Conservation (phyloP, 2,329 filamentous ascomycete genomes). For the Neurospora crassa region DNA sequence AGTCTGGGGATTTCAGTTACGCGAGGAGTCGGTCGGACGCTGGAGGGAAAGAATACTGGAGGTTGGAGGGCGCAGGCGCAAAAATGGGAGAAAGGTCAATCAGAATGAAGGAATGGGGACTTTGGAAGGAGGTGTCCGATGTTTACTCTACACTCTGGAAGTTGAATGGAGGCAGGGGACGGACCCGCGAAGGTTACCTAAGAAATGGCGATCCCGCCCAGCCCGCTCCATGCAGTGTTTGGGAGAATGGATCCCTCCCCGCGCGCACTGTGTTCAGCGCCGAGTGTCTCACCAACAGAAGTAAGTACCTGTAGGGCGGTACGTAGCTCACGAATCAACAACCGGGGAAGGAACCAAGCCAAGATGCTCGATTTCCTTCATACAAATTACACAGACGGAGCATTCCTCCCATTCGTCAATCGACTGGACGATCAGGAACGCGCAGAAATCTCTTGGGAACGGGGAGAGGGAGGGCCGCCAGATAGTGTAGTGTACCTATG, state of each 20-base stretch:
- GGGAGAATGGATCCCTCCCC: background rate
- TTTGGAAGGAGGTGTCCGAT: background rate
- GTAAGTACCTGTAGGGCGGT: background rate
- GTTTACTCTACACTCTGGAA: background rate
- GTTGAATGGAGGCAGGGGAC: background rate
- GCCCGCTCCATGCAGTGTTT: background rate
- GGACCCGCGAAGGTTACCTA: constrained; percentile 4
- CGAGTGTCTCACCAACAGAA: background rate
- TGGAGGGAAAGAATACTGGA: background rate
- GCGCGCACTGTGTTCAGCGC: background rate
- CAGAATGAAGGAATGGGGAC: background rate
- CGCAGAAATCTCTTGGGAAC: background rate
- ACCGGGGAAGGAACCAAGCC: background rate
- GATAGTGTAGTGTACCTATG: too few relatives aligned
- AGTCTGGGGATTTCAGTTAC: background rate
- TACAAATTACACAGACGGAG: background rate
- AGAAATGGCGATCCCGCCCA: constrained; percentile 1
- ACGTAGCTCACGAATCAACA: background rate
- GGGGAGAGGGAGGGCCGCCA: background rate
- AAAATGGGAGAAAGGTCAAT: background rate
- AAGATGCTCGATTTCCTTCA: background rate
- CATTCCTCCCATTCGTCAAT: background rate
- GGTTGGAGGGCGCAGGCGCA: background rate
- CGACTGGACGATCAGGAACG: background rate
- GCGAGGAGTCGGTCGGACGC: background rate